Evolutionary conservation across 805 yeast genomes (phyloP), one percentile per base, ranked within the genome.

Genomic region (Kregervanrija fluxuum): DNA sequence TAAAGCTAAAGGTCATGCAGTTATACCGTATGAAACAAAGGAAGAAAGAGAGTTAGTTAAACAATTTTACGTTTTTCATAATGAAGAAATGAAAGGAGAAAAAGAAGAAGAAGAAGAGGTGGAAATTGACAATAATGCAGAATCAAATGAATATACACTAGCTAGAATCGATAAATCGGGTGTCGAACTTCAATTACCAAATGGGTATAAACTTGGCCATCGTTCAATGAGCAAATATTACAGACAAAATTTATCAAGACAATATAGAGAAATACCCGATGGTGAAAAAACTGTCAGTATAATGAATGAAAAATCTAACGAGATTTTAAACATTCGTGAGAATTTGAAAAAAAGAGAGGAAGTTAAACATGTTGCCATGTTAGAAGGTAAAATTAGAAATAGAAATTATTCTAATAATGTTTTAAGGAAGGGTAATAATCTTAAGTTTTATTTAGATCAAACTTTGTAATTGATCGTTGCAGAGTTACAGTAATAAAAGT

Each of bases 1-100:
- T 78, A 55, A 68, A 3, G 73, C 82, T 4, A 93, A 91, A 64
- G 82, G 91, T 41, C 99, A 93, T 62, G 85, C 91, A 67, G 76
- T 80, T 56, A 71, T 93, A 45, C 97, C 98, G 0, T 93, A 84
- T 64, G 98, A 93, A 56, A 68, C 79, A 0, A 81, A 75, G 42
- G 82, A 79, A 40, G 95, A 93, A 55, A 77, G 81, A 56, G 71
- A 76, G 35, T 79, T 78, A 53, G 71, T 91, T 40, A 73, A 84
- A 0, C 77, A 75, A 38, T 93, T 79, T 60, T 93, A 91, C 58
- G 95, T 88, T 58, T 87, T 85, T 64, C 68, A 80, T 35, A 30
- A 8, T 10, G 30, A 35, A 2, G 14, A 38, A n/a, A n/a, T n/a
- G 9, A 50, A 47, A 36, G 32, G 15, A 9, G 41, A 40, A 3